phyloP scores from a whole-genome alignment of 352 stramenopile genomes.

The Phytopythium montanum region DNA sequence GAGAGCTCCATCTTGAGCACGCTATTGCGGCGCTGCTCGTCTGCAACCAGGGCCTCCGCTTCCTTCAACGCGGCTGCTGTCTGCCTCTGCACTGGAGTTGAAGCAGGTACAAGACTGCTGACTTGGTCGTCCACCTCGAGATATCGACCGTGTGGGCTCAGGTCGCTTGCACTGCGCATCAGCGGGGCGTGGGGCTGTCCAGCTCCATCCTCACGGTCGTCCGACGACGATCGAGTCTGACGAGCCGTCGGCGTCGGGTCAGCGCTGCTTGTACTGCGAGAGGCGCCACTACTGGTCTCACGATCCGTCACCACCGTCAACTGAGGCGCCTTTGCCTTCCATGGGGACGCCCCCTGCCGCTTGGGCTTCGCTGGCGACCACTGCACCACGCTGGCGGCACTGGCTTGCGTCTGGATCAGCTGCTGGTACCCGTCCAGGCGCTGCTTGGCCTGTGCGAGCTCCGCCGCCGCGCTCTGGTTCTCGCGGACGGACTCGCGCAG shows the following conservation, averaged over 20 bases:
- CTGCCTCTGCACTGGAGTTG: neutral
- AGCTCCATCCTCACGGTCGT: neutral
- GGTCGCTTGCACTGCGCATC: neutral
- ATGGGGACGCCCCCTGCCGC: conserved; percentile 11
- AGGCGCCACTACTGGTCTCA: neutral
- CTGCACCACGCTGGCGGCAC: conserved; percentile 9
- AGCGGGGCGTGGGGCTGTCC: neutral
- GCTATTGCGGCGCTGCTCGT: conserved; percentile 36
- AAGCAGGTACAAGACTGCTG: neutral
- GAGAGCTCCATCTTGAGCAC: conserved; percentile 44
- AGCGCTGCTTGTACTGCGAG: neutral
- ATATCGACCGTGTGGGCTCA: neutral
- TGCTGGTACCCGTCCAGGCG: conserved; percentile 19
- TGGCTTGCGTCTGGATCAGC: conserved; percentile 14
- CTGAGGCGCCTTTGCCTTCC: neutral
- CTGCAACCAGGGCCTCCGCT: conserved; percentile 43
- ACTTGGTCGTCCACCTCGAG: neutral
- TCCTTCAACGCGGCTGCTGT: conserved; percentile 21
- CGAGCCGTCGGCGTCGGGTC: neutral
- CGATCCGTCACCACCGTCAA: neutral
- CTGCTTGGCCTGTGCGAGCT: conserved; percentile 42
- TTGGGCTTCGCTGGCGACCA: conserved; percentile 25
- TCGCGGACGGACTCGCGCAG: conserved; percentile 55
- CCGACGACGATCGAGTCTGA: neutral
- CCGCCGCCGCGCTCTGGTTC: conserved; percentile 41